A percentile compares a stretch with the other conserved stretches of the same genome.
Evolutionary conservation across 2,329 filamentous ascomycete species (phyloP).

Genomic region (Paraphoma sp.): DNA sequence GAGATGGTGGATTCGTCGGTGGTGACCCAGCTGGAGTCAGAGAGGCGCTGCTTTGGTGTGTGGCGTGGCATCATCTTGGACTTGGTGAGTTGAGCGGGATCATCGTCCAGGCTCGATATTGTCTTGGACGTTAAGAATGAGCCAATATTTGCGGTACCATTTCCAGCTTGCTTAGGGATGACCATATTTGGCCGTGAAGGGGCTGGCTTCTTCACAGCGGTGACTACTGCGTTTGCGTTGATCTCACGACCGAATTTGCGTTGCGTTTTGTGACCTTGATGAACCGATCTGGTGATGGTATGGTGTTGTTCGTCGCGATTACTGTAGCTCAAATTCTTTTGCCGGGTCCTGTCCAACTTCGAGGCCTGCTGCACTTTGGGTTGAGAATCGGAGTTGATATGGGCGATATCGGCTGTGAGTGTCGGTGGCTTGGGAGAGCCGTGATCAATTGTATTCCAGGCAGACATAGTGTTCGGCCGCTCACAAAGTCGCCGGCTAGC

Average conservation of each 20-base stretch:
- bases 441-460: background rate
- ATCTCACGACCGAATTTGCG: conserved; percentile 7
- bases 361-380: no score
- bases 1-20: background rate
- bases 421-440: background rate
- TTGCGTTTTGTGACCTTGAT: background rate
- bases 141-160: background rate
- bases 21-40: background rate
- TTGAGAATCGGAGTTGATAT: background rate
- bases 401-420: background rate
- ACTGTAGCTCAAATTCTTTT: no score
- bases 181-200: background rate
- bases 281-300: background rate
- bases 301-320: background rate
- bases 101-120: no score
- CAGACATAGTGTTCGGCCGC: background rate
- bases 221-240: conserved; percentile 2
- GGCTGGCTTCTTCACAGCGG: background rate
- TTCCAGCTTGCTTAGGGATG: background rate
- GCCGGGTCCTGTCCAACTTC: no score
- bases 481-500: background rate
- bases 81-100: background rate
- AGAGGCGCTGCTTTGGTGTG: background rate
- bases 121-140: background rate
- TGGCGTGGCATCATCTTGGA: background rate